These are phyloP conservation scores for Verticillium dahliae DNA, from an alignment of 2,329 filamentous ascomycete species.

Conservation along the genomic window DNA sequence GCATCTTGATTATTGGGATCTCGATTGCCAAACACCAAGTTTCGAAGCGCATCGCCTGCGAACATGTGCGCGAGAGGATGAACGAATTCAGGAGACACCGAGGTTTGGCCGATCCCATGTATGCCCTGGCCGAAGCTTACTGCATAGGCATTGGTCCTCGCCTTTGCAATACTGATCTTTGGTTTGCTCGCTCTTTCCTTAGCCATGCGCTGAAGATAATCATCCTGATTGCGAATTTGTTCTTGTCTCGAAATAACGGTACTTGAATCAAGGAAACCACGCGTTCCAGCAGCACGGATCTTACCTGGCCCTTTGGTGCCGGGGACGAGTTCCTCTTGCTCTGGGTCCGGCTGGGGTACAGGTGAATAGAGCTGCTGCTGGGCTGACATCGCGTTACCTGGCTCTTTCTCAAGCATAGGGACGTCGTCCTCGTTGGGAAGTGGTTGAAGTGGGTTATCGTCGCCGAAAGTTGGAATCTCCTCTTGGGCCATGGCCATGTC, in stretches of 20 bases:
- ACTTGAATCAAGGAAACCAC: not conserved
- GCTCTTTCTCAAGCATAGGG: not conserved
- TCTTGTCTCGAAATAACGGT: not conserved
- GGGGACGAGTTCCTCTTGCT: not conserved
- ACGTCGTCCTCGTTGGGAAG: not conserved
- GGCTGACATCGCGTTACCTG: slow-evolving; percentile 21
- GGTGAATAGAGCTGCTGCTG: slow-evolving; percentile 7
- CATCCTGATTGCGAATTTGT: no score
- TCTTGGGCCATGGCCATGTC: not conserved
- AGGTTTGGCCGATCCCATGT: slow-evolving; percentile 25
- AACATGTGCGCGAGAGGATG: slow-evolving; percentile 42
- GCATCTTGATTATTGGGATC: slow-evolving; percentile 6
- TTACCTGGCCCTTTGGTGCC: not conserved
- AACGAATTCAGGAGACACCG: slow-evolving; percentile 18
- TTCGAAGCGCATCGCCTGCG: slow-evolving; percentile 35
- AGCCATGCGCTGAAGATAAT: not conserved
- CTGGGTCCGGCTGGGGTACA: not conserved
- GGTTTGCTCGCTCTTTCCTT: slow-evolving; percentile 38
- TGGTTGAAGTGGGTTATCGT: not conserved
- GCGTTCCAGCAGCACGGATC: not conserved
- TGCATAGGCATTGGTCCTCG: slow-evolving; percentile 34
- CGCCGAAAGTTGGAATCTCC: not conserved
- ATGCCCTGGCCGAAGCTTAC: slow-evolving; percentile 32
- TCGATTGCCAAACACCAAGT: slow-evolving; percentile 25
- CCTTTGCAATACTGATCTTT: slow-evolving; percentile 23